phyloP scores from a whole-genome alignment of 2,329 filamentous ascomycete genomes.

The Dothidotthia symphoricarpi region DNA sequence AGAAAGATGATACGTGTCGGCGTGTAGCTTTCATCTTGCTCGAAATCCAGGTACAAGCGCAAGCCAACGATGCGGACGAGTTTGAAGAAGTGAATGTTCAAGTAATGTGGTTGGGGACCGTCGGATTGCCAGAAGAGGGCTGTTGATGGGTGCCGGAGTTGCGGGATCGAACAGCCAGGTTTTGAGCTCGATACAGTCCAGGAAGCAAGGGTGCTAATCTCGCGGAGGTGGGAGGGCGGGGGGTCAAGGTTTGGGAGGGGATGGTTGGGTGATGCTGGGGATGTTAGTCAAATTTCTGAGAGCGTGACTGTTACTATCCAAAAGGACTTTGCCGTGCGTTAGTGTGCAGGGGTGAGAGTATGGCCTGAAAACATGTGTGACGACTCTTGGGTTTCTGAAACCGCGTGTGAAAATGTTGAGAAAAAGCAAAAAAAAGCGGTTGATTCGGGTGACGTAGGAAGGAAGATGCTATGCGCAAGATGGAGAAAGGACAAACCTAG shows the following conservation, averaged over 20 bases:
- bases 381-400: no score
- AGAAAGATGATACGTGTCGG: conserved; percentile 88
- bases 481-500: conserved; percentile 17
- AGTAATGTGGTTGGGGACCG: conserved; percentile 76
- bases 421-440: no score
- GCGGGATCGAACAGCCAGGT: conserved; percentile 73
- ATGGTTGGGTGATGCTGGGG: conserved; percentile 17
- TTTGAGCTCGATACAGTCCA: conserved; percentile 83
- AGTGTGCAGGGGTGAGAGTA: no score
- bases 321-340: no score
- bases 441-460: conserved; percentile 1
- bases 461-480: not conserved
- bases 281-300: conserved; percentile 3
- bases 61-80: conserved; percentile 75
- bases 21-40: conserved; percentile 92
- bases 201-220: conserved; percentile 79
- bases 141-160: conserved; percentile 71
- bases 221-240: conserved; percentile 60
- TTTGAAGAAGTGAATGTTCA: conserved; percentile 84
- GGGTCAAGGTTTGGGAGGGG: conserved; percentile 24
- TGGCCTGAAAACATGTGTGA: no score
- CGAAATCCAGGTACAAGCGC: conserved; percentile 86
- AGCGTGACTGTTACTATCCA: no score
- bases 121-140: conserved; percentile 82
- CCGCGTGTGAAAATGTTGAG: no score